These are phyloP conservation scores for Otatea glauca DNA, from an alignment of 176 grass and related monocot genomes.

Conservation along the genomic window DNA sequence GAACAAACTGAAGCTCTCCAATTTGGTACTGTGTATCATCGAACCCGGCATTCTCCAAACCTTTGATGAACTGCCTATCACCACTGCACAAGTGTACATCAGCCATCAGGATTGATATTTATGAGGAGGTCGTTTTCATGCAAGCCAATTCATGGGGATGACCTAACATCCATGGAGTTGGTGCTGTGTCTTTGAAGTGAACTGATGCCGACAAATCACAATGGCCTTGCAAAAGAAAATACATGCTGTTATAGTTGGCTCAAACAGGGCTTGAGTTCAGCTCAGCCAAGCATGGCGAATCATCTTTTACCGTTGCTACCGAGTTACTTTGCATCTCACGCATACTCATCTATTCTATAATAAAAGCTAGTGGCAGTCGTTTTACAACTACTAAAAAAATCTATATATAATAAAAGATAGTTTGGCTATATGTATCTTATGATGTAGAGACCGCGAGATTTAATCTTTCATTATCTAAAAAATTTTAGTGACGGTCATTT, in stretches of 20 bases:
- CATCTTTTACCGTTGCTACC: neutral
- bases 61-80: neutral
- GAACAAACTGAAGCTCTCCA: slow-evolving; percentile 28
- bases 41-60: neutral
- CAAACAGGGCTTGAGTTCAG: neutral
- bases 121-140: neutral
- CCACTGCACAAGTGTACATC: neutral
- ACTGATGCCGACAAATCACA: slow-evolving; percentile 3
- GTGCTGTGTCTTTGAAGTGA: slow-evolving; percentile 17
- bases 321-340: neutral
- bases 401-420: too few relatives aligned
- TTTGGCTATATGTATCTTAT: too few relatives aligned
- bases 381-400: too few relatives aligned
- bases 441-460: too few relatives aligned
- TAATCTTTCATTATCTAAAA: too few relatives aligned
- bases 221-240: neutral
- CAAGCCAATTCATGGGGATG: neutral
- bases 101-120: slow-evolving; percentile 24
- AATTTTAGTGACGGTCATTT: too few relatives aligned
- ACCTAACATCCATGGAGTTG: neutral
- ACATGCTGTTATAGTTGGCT: neutral
- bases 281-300: neutral
- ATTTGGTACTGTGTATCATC: slow-evolving; percentile 22
- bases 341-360: neutral
- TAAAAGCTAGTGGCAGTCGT: too few relatives aligned